These are phyloP conservation scores for Pulveroboletus sp. DNA, from an alignment of 768 basidiomycete species.

Conservation along the genomic window DNA sequence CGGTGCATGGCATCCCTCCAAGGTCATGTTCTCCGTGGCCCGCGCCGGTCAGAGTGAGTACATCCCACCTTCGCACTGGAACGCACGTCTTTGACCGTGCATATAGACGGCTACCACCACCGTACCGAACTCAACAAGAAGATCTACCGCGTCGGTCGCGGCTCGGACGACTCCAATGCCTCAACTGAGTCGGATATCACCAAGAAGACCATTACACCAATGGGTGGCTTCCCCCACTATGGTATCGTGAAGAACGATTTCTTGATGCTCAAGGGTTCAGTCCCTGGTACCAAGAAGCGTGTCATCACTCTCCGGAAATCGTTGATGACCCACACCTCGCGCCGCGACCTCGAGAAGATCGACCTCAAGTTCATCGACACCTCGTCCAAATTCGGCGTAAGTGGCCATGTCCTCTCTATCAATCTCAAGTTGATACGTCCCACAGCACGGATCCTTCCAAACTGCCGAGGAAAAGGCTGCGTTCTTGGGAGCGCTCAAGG, in stretches of 20 bases:
- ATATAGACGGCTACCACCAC: conserved; percentile 89
- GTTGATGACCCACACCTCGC: conserved; percentile 92
- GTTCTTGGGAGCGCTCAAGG: conserved; percentile 91
- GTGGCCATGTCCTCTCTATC: conserved; percentile 27
- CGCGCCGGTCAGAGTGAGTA: conserved; percentile 98
- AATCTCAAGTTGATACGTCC: conserved; percentile 5
- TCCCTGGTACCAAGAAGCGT: conserved; percentile 97
- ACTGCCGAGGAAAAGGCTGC: conserved; percentile 93
- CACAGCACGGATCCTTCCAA: conserved; percentile 93
- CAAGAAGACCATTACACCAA: conserved; percentile 89
- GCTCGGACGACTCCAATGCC: conserved; percentile 73
- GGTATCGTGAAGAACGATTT: conserved; percentile 99
- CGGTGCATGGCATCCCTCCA: conserved; percentile 97
- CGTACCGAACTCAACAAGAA: conserved; percentile 99
- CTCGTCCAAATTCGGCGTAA: conserved; percentile 92
- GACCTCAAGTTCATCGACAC: conserved; percentile 99
- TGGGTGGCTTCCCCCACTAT: conserved; percentile 99
- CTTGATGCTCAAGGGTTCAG: conserved; percentile 93
- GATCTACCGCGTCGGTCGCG: conserved; percentile 91
- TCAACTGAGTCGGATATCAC: conserved; percentile 94
- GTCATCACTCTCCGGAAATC: conserved; percentile 96
- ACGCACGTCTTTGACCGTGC: conserved; percentile 4
- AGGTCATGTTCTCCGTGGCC: conserved; percentile 99
- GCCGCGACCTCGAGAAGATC: conserved; percentile 96
- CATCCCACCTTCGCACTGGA: conserved; percentile 1